Evolutionary conservation across 257 asterid species (phyloP), one percentile per base, ranked within the genome.

Genomic region (Knoxia roxburghii): DNA sequence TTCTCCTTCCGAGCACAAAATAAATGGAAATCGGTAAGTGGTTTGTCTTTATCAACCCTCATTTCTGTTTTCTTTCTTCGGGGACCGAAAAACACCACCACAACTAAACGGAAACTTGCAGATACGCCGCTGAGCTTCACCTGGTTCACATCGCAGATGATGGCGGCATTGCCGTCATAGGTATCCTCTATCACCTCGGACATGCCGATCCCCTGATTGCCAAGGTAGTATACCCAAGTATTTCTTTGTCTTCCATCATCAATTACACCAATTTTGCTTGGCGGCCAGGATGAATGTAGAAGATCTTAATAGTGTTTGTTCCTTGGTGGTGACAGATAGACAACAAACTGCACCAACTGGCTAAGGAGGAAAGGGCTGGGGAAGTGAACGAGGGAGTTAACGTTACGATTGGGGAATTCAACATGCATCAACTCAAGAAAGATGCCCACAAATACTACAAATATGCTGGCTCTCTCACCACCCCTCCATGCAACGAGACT

Each of bases 1-100:
- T 67, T 69, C 95, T 72, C 97, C 97, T 24, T 82, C 97, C 5
- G 97, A 91, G 54, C 97, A 91, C 80, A 80, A 76, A 57, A 72
- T 88, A 30, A 69, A 90, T 51, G 97, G 96, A 56, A 66, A 77
- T 15, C 85, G 55, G 97, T 90, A 79, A n/a, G 79, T 13, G 18
- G 18, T 57, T 7, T 6, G 61, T 65, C 46, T 43, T 41, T 12
- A 66, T 48, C n/a, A 43, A 12, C 1, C n/a, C n/a, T n/a, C n/a
- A n/a, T n/a, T n/a, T n/a, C n/a, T n/a, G n/a, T n/a, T n/a, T n/a
- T n/a, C n/a, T n/a, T n/a, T n/a, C n/a, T n/a, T n/a, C n/a, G n/a
- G n/a, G n/a, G n/a, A n/a, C n/a, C n/a, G n/a, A n/a, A n/a, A n/a
- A n/a, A n/a, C n/a, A n/a, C n/a, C n/a, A n/a, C n/a, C n/a, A n/a